These are phyloP conservation scores for Aspergillus puulaauensis DNA, from an alignment of 2,329 filamentous ascomycete genomes.

Conservation along the genomic window DNA sequence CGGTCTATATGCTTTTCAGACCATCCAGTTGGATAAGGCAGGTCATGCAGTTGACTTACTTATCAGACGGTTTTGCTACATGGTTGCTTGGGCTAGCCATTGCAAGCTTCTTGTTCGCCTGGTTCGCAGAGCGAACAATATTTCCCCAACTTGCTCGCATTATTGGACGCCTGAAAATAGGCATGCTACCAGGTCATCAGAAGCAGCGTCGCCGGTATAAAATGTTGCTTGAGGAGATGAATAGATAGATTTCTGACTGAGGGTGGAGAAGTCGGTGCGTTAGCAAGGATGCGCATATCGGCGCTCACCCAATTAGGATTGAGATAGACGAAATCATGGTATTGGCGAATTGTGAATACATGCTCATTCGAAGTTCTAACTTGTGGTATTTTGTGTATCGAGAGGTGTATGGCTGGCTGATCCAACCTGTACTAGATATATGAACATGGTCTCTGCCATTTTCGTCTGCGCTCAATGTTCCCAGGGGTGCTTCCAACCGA, in stretches of 20 bases:
- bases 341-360: neutral
- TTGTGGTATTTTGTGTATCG: neutral
- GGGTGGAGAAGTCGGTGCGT: neutral
- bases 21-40: conserved; percentile 68
- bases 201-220: conserved; percentile 92
- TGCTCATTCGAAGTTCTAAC: neutral
- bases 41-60: conserved; percentile 82
- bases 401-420: neutral
- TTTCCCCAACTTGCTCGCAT: conserved; percentile 68
- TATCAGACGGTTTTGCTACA: conserved; percentile 70
- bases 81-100: conserved; percentile 71
- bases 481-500: conserved; percentile 97
- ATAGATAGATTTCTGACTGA: conserved; percentile 18
- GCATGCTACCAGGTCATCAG: conserved; percentile 54
- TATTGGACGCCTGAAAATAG: conserved; percentile 62
- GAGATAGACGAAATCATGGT: neutral
- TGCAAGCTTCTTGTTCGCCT: conserved; percentile 67
- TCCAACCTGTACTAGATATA: no score
- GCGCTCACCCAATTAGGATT: neutral
- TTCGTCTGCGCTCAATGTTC: conserved; percentile 65
- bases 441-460: neutral
- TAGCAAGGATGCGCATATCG: neutral
- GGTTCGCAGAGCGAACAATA: conserved; percentile 68
- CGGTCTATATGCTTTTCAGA: conserved; percentile 75
- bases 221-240: conserved; percentile 68